phyloP scores from a whole-genome alignment of 202 grass and related monocot genomes.

The Zoysia matrella region DNA sequence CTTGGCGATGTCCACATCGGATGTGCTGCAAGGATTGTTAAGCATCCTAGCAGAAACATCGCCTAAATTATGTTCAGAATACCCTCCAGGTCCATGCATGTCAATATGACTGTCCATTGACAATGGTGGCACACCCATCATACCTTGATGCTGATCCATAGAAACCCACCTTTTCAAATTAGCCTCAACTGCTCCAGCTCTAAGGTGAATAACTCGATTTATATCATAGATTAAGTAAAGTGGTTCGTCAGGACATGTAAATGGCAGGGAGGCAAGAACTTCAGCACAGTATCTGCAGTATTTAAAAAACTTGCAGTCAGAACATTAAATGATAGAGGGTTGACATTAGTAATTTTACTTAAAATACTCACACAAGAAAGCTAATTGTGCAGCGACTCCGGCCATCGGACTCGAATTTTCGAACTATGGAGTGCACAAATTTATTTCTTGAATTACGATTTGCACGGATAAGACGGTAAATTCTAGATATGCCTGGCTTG shows the following conservation, averaged over 20 bases:
- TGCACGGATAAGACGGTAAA: slow-evolving; percentile 90
- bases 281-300: slow-evolving; percentile 93
- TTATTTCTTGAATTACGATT: slow-evolving; percentile 98
- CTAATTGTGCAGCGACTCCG: slow-evolving; percentile 64
- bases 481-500: slow-evolving; percentile 91
- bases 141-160: slow-evolving; percentile 56
- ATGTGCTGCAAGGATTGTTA: slow-evolving; percentile 62
- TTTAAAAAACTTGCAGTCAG: slow-evolving; percentile 33
- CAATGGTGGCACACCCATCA: slow-evolving; percentile 30
- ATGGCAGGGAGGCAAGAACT: slow-evolving; percentile 92
- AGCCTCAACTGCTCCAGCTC: slow-evolving; percentile 79
- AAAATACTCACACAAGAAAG: slow-evolving; percentile 89
- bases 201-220: slow-evolving; percentile 94
- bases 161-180: slow-evolving; percentile 94
- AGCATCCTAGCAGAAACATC: slow-evolving; percentile 46
- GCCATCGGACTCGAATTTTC: slow-evolving; percentile 78
- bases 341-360: slow-evolving; percentile 28
- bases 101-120: slow-evolving; percentile 35
- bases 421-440: slow-evolving; percentile 93
- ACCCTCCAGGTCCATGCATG: slow-evolving; percentile 54
- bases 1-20: slow-evolving; percentile 60
- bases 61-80: slow-evolving; percentile 49
- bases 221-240: slow-evolving; percentile 98
- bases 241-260: slow-evolving; percentile 89
- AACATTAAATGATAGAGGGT: slow-evolving; percentile 27